phyloP scores from a whole-genome alignment of 2,329 filamentous ascomycete genomes.

The Samsoniella hepiali region DNA sequence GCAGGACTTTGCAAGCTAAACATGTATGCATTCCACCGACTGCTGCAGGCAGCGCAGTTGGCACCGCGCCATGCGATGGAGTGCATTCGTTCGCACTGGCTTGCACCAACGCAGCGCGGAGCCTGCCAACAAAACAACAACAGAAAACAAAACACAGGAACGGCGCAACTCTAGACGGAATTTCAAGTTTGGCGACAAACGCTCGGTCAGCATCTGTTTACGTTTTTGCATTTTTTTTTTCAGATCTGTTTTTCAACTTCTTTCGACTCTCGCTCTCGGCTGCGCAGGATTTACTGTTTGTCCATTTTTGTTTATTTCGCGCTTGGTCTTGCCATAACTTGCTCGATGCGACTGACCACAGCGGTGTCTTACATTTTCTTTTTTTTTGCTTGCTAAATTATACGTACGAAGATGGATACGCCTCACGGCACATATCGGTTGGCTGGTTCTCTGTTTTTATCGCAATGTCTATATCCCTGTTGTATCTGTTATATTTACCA shows the following conservation, averaged over 20 bases:
- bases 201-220: constrained; percentile 19
- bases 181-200: constrained; percentile 34
- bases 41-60: constrained; percentile 14
- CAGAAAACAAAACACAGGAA: constrained; percentile 5
- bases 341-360: background rate
- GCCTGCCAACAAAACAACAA: background rate
- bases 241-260: constrained; percentile 10
- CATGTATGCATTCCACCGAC: background rate
- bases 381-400: constrained; percentile 21
- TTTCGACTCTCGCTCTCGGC: constrained; percentile 11
- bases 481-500: constrained; percentile 3
- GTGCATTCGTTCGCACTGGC: background rate
- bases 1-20: background rate
- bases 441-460: constrained; percentile 15
- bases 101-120: background rate
- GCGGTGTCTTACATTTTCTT: background rate
- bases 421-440: constrained; percentile 34
- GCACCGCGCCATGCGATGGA: background rate
- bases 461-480: constrained; percentile 12
- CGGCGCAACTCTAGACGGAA: constrained; percentile 20
- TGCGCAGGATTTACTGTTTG: constrained; percentile 19
- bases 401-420: constrained; percentile 35
- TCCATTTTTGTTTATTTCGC: constrained; percentile 21
- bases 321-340: background rate
- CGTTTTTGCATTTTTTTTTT: constrained; percentile 14